A percentile compares a stretch with the other conserved stretches of the same genome.
phyloP scores from a whole-genome alignment of 2,329 filamentous ascomycete species.

The Verticillium isaacii region DNA sequence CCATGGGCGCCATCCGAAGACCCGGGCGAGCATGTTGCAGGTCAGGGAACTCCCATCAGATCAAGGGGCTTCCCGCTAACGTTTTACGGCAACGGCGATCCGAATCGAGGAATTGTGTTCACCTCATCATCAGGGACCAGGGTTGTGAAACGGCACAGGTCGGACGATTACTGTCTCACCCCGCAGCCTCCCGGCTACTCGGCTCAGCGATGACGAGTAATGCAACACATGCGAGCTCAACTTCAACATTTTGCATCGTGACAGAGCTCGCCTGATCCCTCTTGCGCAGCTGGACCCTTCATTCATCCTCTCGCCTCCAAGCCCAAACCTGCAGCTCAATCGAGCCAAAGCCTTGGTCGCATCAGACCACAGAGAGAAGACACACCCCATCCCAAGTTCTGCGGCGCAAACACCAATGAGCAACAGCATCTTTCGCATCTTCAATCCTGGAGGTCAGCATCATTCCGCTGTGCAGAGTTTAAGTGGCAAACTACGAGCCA shows the following conservation, averaged over 20 bases:
- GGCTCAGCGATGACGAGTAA: neutral
- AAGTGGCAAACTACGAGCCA: neutral
- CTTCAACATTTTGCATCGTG: neutral
- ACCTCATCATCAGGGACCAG: neutral
- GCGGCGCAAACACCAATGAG: neutral
- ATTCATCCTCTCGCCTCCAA: too few relatives aligned
- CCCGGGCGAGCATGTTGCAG: neutral
- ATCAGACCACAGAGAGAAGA: neutral
- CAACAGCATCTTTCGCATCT: constrained; percentile 23
- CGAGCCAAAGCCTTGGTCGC: too few relatives aligned
- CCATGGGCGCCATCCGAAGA: neutral
- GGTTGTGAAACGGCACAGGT: neutral
- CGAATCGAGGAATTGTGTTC: neutral
- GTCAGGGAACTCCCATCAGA: neutral
- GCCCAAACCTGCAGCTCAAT: too few relatives aligned
- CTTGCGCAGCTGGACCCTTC: too few relatives aligned
- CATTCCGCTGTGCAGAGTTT: constrained; percentile 13
- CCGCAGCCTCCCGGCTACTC: neutral
- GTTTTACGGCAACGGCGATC: neutral
- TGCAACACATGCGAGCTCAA: neutral
- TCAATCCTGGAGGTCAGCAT: constrained; percentile 18
- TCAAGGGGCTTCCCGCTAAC: neutral
- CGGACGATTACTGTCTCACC: neutral
- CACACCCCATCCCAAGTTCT: neutral
- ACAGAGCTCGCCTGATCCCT: too few relatives aligned